Conservation (phyloP, 352 stramenopile genomes). For the Phytophthora cryptogea region DNA sequence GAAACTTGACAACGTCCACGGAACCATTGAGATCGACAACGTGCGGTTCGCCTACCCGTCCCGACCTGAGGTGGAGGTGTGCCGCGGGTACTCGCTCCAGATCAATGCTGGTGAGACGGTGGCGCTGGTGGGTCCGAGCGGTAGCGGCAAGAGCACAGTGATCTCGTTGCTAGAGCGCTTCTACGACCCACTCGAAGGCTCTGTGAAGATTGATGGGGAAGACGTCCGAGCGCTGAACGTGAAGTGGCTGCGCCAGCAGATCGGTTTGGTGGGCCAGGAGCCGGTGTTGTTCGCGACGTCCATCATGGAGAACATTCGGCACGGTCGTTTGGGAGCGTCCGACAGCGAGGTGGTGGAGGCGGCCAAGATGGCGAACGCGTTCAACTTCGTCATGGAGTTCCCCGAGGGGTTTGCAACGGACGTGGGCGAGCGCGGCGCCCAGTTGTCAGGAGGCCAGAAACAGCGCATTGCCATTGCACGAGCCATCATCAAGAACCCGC, state of each 20-base stretch:
- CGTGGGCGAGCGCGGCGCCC: conserved; percentile 84
- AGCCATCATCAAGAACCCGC: conserved; percentile 89
- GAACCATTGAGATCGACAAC: conserved; percentile 81
- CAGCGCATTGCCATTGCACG: conserved; percentile 93
- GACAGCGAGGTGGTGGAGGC: conserved; percentile 67
- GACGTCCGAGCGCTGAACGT: conserved; percentile 74
- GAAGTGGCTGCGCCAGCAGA: conserved; percentile 61
- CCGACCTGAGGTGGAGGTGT: conserved; percentile 46
- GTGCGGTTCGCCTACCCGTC: conserved; percentile 69
- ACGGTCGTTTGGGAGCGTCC: conserved; percentile 44
- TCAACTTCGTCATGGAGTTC: conserved; percentile 91
- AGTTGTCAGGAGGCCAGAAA: conserved; percentile 95
- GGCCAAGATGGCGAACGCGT: conserved; percentile 87
- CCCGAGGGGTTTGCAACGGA: conserved; percentile 89
- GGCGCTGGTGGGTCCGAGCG: conserved; percentile 58
- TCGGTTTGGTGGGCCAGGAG: conserved; percentile 93
- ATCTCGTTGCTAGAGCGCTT: conserved; percentile 61
- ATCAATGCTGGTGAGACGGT: conserved; percentile 56
- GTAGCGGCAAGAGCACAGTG: conserved; percentile 66
- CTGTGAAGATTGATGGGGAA: conserved; percentile 48
- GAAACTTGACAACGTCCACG: conserved; percentile 35
- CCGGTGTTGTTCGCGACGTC: conserved; percentile 64
- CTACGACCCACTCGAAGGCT: conserved; percentile 49
- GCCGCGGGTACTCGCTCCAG: conserved; percentile 41
- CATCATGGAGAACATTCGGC: conserved; percentile 77